phyloP scores from a whole-genome alignment of 2,329 filamentous ascomycete species.

The Mariannaea sp. region DNA sequence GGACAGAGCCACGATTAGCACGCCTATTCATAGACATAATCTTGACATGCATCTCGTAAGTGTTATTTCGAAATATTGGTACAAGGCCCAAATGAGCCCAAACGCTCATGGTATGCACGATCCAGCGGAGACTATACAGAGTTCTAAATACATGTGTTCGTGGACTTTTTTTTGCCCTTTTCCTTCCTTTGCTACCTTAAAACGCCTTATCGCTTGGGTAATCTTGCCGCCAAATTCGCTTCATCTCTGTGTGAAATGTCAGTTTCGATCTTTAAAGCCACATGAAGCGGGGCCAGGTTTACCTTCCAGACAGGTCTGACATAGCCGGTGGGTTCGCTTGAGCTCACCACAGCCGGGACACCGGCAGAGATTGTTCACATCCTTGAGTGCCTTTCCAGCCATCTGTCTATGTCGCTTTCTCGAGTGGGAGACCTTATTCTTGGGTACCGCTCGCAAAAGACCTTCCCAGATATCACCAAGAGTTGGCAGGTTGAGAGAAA shows the following conservation, averaged over 20 bases:
- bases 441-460: constrained; percentile 88
- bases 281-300: constrained; percentile 43
- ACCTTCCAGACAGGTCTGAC: constrained; percentile 86
- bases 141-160: constrained; percentile 37
- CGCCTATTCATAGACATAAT: not conserved
- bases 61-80: constrained; percentile 34
- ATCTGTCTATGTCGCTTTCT: constrained; percentile 93
- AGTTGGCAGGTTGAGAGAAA: constrained; percentile 60
- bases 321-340: constrained; percentile 89
- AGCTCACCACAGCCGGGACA: constrained; percentile 87
- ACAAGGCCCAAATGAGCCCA: constrained; percentile 40
- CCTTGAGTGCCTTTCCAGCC: constrained; percentile 93
- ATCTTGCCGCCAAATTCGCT: constrained; percentile 50
- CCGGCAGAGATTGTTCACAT: constrained; percentile 83
- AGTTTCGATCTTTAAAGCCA: constrained; percentile 1
- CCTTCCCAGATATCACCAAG: constrained; percentile 90
- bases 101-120: constrained; percentile 44
- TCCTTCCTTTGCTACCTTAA: constrained; percentile 27
- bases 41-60: constrained; percentile 4
- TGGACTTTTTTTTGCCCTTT: constrained; percentile 30
- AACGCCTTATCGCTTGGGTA: constrained; percentile 43
- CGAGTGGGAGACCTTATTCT: constrained; percentile 98
- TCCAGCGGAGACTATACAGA: constrained; percentile 40
- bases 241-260: constrained; percentile 47
- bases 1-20: not conserved